Base-by-base conservation (phyloP, 179 eudicot genomes). In the Spergularia azorica region DNA sequence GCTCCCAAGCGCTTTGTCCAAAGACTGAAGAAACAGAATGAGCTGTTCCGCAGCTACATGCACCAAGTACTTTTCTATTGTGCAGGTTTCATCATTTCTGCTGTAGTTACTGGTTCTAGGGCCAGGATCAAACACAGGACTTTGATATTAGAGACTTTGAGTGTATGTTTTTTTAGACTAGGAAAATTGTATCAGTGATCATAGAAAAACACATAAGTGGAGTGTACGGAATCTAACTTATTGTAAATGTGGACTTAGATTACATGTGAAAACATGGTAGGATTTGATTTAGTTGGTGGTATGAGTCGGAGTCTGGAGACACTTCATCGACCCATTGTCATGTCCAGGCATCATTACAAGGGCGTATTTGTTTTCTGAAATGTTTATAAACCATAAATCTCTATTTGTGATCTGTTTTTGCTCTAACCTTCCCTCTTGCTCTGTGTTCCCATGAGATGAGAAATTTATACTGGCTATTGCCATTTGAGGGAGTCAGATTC, bases 1-100 rank as follows among this genome's bases (percentile, higher is more conserved):
- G 93, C 97, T 84, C 97, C 97, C 71, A 94, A 92, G 79, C 98
- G 97, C 80, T 94, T 94, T 87, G 98, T 92, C 58, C 96, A 92
- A 70, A 87, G 97, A 83, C 79, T 94, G 80, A 89, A 88, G 85
- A 94, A 89, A 80, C 90, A 92, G 64, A 92, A 94, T 81, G 98
- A 94, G 82, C 87, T 89, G 73, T 94, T 90, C 72, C 88, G 96
- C 46, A 88, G 96, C 55, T 92, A 92, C 74, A 93, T 91, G 97
- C 97, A 92, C 79, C 98, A 94, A 97, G 98, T 94, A 80, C 70
- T 74, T 54, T 48, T 63, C 16, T 63, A 17, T 13, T 26, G 16
- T 48, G 55, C 32, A 21, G 13, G 41, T 61, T 75, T 43, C 54
- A 18, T 71, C 32, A 64, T 77, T 60, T 26, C 26, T 69, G 58